These are phyloP conservation scores for Corchorus olitorius DNA, from an alignment of 345 rosid genomes.

Conservation along the genomic window DNA sequence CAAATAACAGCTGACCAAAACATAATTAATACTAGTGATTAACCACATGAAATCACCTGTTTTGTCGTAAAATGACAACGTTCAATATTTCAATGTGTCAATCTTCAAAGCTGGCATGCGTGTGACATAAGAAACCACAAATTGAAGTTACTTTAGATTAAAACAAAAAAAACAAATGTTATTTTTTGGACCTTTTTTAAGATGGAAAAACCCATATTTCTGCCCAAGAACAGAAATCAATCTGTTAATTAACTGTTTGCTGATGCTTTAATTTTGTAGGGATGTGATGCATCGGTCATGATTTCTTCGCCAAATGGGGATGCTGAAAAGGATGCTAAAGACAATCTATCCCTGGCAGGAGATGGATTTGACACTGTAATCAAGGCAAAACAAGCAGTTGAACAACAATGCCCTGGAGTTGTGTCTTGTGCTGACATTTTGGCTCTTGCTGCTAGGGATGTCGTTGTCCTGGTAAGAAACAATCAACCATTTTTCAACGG, in stretches of 20 bases:
- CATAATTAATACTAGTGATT: not conserved
- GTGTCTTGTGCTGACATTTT: conserved; percentile 92
- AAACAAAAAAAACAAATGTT: no score
- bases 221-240: not conserved
- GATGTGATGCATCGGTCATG: conserved; percentile 82
- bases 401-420: conserved; percentile 58
- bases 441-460: conserved; percentile 84
- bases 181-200: not conserved
- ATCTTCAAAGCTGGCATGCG: not conserved
- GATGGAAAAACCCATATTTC: not conserved
- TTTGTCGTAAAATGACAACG: not conserved
- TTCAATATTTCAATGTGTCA: not conserved
- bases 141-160: no score
- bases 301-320: conserved; percentile 68
- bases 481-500: not conserved
- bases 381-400: conserved; percentile 75
- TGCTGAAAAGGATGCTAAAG: conserved; percentile 81
- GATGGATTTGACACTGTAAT: conserved; percentile 85
- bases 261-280: conserved; percentile 40
- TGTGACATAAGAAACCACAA: not conserved
- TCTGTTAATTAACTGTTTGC: not conserved
- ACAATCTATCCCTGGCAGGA: conserved; percentile 84
- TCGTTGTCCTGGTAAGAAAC: conserved; percentile 62
- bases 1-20: not conserved
- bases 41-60: not conserved